Evolutionary conservation across 768 basidiomycete genomes (phyloP), one percentile per base, ranked within the genome.

Genomic region (Boletus reticuloceps): DNA sequence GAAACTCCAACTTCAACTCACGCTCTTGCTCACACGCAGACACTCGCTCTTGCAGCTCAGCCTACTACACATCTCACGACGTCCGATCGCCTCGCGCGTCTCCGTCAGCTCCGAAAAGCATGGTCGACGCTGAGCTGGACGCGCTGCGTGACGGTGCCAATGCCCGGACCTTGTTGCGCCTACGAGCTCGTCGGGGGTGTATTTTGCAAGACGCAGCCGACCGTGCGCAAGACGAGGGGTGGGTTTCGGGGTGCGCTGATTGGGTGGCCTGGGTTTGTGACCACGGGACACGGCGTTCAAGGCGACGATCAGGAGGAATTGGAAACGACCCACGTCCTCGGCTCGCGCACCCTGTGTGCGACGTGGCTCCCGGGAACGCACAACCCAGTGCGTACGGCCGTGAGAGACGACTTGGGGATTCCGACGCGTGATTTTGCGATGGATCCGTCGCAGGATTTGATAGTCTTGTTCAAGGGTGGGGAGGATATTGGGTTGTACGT

Each of bases 181-280:
- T 86, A 86, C 61, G 84, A 86, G 55, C 74, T 86, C 55, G 84
- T 85, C 5, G 80, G 74, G 0, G 85, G 85, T 0, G 64, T 83
- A 0, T 85, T 85, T 64, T 80, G 77, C 36, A 79, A 82, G 62
- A 74, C 69, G 14, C 57, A 61, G 47, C 59, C 58, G n/a, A 36
- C 31, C 3, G 9, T 14, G 42, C 16, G 37, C 1, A 14, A 20
- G 14, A 19, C 2, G 4, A 6, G 40, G 17, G 25, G 16, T 13
- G 22, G 31, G 4, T 25, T 2, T 0, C 45, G 44, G 43, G 20
- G 27, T 17, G 14, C 14, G 14, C 4, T 36, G 34, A 36, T 13
- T 13, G 34, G 34, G 11, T 36, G 34, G 34, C 34, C 34, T 14
- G 34, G 12, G 34, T 36, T 14, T 11, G 6, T 36, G 34, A 36